phyloP scores from a whole-genome alignment of 1,284 basidiomycete species.

The Meira miltonrushii region DNA sequence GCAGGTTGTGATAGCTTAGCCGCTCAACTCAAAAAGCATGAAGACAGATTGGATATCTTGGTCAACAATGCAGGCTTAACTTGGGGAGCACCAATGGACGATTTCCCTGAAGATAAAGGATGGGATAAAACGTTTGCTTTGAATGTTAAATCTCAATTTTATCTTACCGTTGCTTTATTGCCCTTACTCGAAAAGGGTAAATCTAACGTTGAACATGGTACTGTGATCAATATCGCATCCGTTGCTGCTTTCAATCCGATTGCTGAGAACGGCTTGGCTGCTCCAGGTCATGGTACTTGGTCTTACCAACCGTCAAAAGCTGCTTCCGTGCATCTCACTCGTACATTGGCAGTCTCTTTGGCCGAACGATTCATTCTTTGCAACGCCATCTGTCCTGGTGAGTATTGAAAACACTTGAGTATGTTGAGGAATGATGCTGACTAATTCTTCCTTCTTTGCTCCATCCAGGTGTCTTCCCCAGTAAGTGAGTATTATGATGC shows the following conservation, averaged over 20 bases:
- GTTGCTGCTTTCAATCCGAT: constrained; percentile 62
- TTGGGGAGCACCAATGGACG: constrained; percentile 70
- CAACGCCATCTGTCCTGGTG: constrained; percentile 74
- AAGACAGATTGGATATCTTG: constrained; percentile 61
- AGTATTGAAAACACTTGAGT: constrained; percentile 39
- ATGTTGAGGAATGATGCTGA: too few relatives aligned
- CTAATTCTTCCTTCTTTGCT: too few relatives aligned
- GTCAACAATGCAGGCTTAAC: constrained; percentile 56
- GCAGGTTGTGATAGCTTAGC: constrained; percentile 74
- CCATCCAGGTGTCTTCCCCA: too few relatives aligned
- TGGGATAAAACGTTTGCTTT: constrained; percentile 62
- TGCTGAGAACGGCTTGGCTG: constrained; percentile 58
- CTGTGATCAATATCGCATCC: constrained; percentile 68
- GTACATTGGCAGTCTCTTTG: constrained; percentile 67
- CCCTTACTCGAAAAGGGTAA: constrained; percentile 39
- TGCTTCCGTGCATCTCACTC: constrained; percentile 72
- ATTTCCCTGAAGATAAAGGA: constrained; percentile 65
- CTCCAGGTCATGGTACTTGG: constrained; percentile 67
- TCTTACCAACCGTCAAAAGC: constrained; percentile 68
- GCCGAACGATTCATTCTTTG: constrained; percentile 58
- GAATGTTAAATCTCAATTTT: constrained; percentile 51
- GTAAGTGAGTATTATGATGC: too few relatives aligned
- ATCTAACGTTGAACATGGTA: constrained; percentile 61
- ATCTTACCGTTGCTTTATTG: constrained; percentile 50
- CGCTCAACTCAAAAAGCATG: constrained; percentile 64